Conservation (phyloP, 83 land plant genomes). For the Picea mariana region DNA sequence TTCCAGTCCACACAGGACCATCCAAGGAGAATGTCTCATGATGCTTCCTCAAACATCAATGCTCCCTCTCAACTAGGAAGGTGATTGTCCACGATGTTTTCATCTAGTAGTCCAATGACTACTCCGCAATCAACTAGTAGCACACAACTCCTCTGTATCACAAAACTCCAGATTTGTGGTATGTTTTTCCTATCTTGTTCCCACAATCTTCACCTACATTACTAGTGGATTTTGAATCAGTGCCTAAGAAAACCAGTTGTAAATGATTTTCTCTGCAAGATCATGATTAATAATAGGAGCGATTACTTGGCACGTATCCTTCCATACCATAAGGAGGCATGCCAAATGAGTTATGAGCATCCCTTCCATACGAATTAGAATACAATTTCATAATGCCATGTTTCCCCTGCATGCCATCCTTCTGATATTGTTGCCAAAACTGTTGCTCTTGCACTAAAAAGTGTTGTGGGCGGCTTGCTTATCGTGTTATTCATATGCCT, state of each 20-base stretch:
- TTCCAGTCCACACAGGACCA: too few relatives aligned
- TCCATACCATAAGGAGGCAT: constrained; percentile 26
- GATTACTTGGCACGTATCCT: neutral
- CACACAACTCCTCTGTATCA: neutral
- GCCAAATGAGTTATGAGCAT: neutral
- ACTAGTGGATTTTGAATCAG: neutral
- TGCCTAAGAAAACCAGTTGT: neutral
- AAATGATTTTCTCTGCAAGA: neutral
- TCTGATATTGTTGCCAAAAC: constrained; percentile 11
- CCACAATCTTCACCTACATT: neutral
- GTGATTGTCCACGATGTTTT: too few relatives aligned
- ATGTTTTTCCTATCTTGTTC: neutral
- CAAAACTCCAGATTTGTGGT: neutral
- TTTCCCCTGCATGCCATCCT: constrained; percentile 56
- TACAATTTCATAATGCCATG: constrained; percentile 24
- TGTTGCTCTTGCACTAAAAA: constrained; percentile 72
- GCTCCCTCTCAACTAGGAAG: too few relatives aligned
- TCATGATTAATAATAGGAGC: neutral
- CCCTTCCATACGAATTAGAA: neutral
- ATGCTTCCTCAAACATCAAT: too few relatives aligned
- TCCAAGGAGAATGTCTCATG: too few relatives aligned
- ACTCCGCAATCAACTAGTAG: too few relatives aligned
- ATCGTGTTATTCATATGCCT: too few relatives aligned
- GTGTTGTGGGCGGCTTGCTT: too few relatives aligned
- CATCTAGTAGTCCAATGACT: too few relatives aligned